Base-by-base conservation (phyloP, 768 basidiomycete genomes). In the Boletus speciosus region DNA sequence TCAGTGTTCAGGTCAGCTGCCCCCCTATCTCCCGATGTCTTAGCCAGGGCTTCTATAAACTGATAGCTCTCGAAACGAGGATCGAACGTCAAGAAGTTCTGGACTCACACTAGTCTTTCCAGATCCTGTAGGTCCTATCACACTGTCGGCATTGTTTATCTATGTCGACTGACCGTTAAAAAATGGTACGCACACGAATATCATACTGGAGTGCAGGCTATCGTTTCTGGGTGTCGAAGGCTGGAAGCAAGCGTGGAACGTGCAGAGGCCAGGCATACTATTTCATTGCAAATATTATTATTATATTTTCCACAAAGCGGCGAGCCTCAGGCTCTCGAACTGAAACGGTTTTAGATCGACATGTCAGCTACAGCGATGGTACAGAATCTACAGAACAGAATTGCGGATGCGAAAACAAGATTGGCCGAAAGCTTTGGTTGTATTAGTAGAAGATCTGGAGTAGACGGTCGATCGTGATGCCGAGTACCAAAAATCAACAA, bases 91-190 rank as follows among this genome's bases (percentile, higher is more conserved):
- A 36, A 16, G 8, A 15, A 7, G 4, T 38, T 34, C 25, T 23
- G 11, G 4, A 23, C 47, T 57, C 35, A 56, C 56, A 19, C 32
- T 56, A 1, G 54, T 51, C 27, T 58, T 56, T 19, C 57, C 57
- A 9, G 55, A 40, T 12, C 57, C 55, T 16, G 48, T 58, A 6
- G 34, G 19, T 12, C 55, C 54, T 32, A 57, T 51, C 5, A 47
- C 10, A 2, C 53, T 56, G 19, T 35, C 16, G 19, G 6, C 2
- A 7, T 29, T n/a, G 23, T 23, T 46, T 23, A 38, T 14, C 9
- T 12, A 16, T 10, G 5, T 29, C 6, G 39, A 15, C 12, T 43
- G 1, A 35, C n/a, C 3, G 8, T 32, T 27, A 2, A 49, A 21
- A 9, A 47, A 35, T 8, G 29, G 2, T 31, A 50, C 56, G n/a